phyloP scores from a whole-genome alignment of 495 filamentous ascomycete species.

The Entonaema liquescens region DNA sequence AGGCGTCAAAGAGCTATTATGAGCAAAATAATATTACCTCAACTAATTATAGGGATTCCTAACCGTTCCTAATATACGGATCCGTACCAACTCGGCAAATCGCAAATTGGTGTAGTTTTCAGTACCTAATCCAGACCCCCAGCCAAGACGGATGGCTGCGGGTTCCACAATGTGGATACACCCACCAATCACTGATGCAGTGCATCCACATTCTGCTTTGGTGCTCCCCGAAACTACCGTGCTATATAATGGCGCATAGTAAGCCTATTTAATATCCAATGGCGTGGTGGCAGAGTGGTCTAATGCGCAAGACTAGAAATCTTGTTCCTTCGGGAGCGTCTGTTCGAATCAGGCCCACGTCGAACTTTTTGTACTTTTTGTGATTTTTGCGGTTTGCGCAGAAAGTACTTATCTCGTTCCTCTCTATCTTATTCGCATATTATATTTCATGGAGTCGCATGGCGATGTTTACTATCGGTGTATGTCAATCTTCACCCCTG shows the following conservation, averaged over 20 bases:
- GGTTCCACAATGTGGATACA: not conserved
- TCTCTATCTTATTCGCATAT: too few species aligned
- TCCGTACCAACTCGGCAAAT: not conserved
- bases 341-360: constrained; percentile 41
- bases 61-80: too few species aligned
- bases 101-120: not conserved
- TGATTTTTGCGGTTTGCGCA: not conserved
- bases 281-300: constrained; percentile 39
- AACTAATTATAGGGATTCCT: too few species aligned
- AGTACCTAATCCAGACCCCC: not conserved
- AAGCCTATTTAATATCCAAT: not conserved
- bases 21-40: too few species aligned
- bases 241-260: not conserved
- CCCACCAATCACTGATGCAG: not conserved
- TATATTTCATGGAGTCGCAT: too few species aligned
- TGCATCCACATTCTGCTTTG: not conserved
- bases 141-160: not conserved
- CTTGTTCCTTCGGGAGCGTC: constrained; percentile 38
- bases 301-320: constrained; percentile 40
- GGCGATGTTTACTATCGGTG: too few species aligned
- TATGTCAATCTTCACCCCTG: too few species aligned
- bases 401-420: too few species aligned
- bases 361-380: constrained; percentile 14
- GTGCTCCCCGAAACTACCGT: not conserved
- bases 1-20: too few species aligned